Evolutionary conservation across 108 stramenopile genomes (phyloP).

Genomic region (Tribonema minus): DNA sequence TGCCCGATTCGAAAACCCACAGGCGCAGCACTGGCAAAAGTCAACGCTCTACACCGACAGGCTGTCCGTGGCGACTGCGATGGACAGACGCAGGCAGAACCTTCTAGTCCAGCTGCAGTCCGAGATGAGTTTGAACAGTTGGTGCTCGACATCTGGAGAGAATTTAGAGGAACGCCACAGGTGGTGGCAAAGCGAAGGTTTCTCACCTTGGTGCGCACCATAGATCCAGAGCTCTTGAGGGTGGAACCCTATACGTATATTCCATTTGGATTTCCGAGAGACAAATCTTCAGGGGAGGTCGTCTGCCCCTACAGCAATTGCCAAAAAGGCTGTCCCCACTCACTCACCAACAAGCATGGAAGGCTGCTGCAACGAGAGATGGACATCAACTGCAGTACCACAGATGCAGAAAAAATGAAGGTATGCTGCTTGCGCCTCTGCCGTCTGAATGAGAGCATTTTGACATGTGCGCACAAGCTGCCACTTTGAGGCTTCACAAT

Average conservation of each 20-base stretch:
- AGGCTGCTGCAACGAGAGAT: conserved; percentile 17
- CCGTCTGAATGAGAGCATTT: too few relatives aligned
- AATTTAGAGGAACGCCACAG: conserved; percentile 15
- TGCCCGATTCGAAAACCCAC: neutral
- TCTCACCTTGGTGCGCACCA: conserved; percentile 2
- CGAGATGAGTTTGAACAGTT: conserved; percentile 15
- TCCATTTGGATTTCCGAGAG: conserved; percentile 28
- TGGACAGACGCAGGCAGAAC: neutral
- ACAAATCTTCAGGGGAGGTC: conserved; percentile 3
- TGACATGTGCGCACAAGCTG: too few relatives aligned
- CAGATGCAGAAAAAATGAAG: neutral
- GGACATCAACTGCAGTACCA: conserved; percentile 2
- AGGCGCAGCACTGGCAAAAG: conserved; percentile 8
- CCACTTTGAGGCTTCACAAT: too few relatives aligned
- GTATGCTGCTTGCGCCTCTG: conserved; percentile 16
- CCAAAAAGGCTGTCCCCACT: conserved; percentile 22
- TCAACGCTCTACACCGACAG: conserved; percentile 33
- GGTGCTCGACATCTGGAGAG: conserved; percentile 10
- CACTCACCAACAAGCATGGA: conserved; percentile 25
- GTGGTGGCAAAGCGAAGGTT: conserved; percentile 23
- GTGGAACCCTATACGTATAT: conserved; percentile 9
- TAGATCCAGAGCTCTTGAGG: conserved; percentile 25
- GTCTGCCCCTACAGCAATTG: conserved; percentile 36
- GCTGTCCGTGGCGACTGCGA: conserved; percentile 7
- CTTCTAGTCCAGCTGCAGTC: neutral